Percentiles rank a stretch among this genome's conserved stretches.
Evolutionary conservation across 192 early-diverging fungal genomes (phyloP).

Genomic region (Podila verticillata): DNA sequence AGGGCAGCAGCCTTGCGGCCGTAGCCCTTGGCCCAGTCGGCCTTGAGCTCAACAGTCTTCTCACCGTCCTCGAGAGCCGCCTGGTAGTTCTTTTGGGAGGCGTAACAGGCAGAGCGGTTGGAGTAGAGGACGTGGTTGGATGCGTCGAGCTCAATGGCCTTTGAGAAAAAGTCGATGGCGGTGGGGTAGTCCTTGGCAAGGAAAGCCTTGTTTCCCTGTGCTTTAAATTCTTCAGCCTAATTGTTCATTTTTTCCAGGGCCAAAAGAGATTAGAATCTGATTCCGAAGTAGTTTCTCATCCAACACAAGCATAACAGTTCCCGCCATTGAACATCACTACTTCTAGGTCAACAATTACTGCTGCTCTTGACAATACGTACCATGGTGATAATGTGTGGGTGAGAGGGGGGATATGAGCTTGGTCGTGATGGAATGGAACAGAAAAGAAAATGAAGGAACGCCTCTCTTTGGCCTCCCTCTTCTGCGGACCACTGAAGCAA

Average conservation of each 20-base stretch:
- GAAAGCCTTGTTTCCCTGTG: conserved; percentile 87
- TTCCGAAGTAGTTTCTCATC: too few relatives aligned
- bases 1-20: conserved; percentile 90
- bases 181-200: conserved; percentile 76
- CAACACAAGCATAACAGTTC: too few relatives aligned
- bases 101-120: conserved; percentile 89
- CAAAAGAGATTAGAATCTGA: too few relatives aligned
- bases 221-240: conserved; percentile 56
- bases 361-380: too few relatives aligned
- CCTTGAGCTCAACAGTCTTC: conserved; percentile 84
- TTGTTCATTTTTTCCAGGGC: neutral
- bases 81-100: conserved; percentile 80
- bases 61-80: conserved; percentile 86
- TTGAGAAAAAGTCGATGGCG: conserved; percentile 82
- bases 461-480: too few relatives aligned
- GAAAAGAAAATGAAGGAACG: too few relatives aligned
- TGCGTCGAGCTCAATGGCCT: conserved; percentile 88
- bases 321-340: too few relatives aligned
- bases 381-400: too few relatives aligned
- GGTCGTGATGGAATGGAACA: too few relatives aligned
- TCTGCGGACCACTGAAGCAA: too few relatives aligned
- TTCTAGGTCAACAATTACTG: too few relatives aligned
- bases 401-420: too few relatives aligned
- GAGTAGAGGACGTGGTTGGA: conserved; percentile 93
- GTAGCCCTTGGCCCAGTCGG: conserved; percentile 91